Evolutionary conservation across 371 early-diverging fungal genomes (phyloP).

Genomic region (Mortierella sp.): DNA sequence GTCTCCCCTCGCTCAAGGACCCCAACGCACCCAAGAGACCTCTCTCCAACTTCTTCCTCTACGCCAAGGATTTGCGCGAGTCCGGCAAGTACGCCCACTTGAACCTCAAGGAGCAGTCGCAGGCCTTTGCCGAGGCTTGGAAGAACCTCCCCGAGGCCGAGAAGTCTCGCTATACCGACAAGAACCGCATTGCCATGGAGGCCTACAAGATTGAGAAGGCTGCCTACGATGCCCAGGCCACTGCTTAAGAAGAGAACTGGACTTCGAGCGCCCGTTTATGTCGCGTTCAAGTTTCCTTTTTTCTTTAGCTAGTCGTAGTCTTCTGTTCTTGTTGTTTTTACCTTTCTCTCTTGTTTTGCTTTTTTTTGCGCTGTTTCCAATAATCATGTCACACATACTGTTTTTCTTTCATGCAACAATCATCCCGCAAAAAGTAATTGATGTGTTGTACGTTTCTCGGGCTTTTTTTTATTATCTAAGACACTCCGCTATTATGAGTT

Average conservation of each 20-base stretch:
- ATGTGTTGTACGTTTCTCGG: too few relatives aligned
- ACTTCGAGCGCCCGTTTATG: background rate
- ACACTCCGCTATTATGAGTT: background rate
- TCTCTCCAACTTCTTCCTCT: constrained; percentile 61
- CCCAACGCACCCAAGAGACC: constrained; percentile 76
- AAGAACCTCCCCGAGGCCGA: constrained; percentile 28
- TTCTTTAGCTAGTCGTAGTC: background rate
- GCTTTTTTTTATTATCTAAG: too few relatives aligned
- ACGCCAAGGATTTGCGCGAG: constrained; percentile 52
- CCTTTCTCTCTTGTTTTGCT: background rate
- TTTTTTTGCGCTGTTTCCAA: constrained; percentile 12
- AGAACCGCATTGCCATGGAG: constrained; percentile 7
- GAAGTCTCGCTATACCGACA: constrained; percentile 32
- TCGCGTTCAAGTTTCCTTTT: background rate
- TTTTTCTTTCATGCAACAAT: constrained; percentile 9
- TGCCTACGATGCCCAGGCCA: constrained; percentile 23
- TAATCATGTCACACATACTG: constrained; percentile 9
- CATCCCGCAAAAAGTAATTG: too few relatives aligned
- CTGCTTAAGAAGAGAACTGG: background rate
- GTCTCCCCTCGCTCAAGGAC: constrained; percentile 63
- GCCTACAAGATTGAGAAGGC: constrained; percentile 39
- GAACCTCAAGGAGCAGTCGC: constrained; percentile 52
- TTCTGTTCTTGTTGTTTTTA: too few relatives aligned
- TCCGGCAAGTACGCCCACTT: constrained; percentile 41
- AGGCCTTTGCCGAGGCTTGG: constrained; percentile 52